Conservation (phyloP, 169 alveolate species). For the Plasmodium gonderi region DNA sequence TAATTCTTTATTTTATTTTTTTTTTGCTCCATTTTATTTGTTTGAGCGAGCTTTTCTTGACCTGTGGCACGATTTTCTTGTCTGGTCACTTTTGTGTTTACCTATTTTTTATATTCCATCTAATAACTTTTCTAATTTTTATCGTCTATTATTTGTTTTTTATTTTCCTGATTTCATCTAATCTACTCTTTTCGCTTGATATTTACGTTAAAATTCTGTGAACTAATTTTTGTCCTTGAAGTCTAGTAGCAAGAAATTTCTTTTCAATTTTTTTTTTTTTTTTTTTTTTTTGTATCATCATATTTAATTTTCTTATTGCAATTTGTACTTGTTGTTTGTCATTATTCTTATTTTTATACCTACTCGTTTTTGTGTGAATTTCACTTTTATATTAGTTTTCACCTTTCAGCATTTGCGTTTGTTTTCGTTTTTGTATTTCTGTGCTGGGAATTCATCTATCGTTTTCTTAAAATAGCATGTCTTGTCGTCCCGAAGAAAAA, state of each 20-base stretch:
- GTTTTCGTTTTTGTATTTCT: not conserved
- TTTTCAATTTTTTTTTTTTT: not conserved
- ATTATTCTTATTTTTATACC: not conserved
- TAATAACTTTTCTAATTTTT: not conserved
- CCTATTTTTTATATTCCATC: not conserved
- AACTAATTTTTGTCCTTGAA: not conserved
- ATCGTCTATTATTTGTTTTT: not conserved
- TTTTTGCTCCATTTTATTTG: not conserved
- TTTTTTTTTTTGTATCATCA: not conserved
- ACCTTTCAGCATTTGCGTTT: not conserved
- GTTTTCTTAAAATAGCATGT: not conserved
- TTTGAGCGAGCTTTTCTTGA: no score
- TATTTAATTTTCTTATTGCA: conserved; percentile 4
- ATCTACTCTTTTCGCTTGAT: not conserved
- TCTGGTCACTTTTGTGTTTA: not conserved
- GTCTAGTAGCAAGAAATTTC: conserved; percentile 5
- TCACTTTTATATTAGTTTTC: not conserved
- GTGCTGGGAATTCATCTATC: not conserved
- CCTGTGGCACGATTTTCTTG: not conserved
- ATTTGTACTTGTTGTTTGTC: not conserved
- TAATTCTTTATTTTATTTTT: not conserved
- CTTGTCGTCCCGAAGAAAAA: not conserved
- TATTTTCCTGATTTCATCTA: not conserved
- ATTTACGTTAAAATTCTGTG: not conserved
- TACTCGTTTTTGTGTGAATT: not conserved